Evolutionary conservation across 768 basidiomycete species (phyloP).

Genomic region (Calocybe cyanea): DNA sequence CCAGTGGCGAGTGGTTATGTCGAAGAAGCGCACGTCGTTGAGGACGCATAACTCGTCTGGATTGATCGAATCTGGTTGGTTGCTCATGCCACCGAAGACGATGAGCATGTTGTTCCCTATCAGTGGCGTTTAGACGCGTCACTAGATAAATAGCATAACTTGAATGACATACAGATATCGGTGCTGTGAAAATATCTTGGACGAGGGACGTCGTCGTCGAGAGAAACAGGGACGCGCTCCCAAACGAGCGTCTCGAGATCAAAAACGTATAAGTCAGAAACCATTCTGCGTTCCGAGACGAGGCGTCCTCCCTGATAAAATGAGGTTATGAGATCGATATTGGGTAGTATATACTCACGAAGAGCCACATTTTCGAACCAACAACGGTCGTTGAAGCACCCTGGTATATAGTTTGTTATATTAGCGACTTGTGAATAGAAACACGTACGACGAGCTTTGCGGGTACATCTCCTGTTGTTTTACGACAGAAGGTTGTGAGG

Average conservation of each 20-base stretch:
- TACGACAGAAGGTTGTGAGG: conserved; percentile 80
- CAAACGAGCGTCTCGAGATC: conserved; percentile 80
- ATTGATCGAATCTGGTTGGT: conserved; percentile 63
- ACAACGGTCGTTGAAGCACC: conserved; percentile 91
- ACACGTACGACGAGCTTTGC: conserved; percentile 78
- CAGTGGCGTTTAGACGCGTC: conserved; percentile 9
- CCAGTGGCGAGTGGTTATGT: conserved; percentile 72
- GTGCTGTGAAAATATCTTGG: conserved; percentile 95
- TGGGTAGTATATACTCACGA: conserved; percentile 47
- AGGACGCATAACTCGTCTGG: conserved; percentile 87
- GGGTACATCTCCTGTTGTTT: conserved; percentile 83
- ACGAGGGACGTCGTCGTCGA: conserved; percentile 69
- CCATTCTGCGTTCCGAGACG: conserved; percentile 84
- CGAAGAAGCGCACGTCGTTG: conserved; percentile 88
- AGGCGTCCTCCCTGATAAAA: conserved; percentile 72
- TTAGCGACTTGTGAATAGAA: background rate
- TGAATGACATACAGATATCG: conserved; percentile 62
- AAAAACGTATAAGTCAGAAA: conserved; percentile 86
- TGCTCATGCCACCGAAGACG: conserved; percentile 94
- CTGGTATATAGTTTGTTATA: conserved; percentile 33
- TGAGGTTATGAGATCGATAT: background rate
- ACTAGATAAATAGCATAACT: background rate
- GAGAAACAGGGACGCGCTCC: conserved; percentile 59
- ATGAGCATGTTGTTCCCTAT: conserved; percentile 90
- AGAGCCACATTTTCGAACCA: conserved; percentile 85